phyloP scores from a whole-genome alignment of 768 basidiomycete species.

The Chiua virens region DNA sequence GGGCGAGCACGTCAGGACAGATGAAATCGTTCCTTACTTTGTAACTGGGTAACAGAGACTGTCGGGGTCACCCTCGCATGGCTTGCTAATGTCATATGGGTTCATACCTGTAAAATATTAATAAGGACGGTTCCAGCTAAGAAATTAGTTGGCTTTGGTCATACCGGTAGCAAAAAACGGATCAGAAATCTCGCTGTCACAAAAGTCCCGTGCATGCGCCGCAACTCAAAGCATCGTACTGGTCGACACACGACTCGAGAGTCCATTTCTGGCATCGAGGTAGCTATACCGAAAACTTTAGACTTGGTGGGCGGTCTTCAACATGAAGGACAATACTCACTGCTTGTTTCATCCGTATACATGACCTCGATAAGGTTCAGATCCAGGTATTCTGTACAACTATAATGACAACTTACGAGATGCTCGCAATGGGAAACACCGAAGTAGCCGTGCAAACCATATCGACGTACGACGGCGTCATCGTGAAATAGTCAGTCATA shows the following conservation, averaged over 20 bases:
- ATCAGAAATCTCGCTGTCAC: conserved; percentile 43
- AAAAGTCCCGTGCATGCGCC: conserved; percentile 67
- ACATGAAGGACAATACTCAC: conserved; percentile 22
- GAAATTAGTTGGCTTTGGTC: conserved; percentile 7
- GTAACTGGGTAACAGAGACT: conserved; percentile 63
- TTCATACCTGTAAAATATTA: conserved; percentile 40
- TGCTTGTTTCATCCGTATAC: conserved; percentile 44
- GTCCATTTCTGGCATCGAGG: conserved; percentile 67
- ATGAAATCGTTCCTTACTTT: conserved; percentile 25
- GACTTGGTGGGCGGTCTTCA: neutral
- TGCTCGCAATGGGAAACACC: conserved; percentile 45
- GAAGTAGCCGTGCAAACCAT: conserved; percentile 57
- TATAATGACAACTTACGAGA: conserved; percentile 11
- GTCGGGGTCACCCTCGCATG: conserved; percentile 51
- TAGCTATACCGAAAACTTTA: conserved; percentile 41
- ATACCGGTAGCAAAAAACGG: conserved; percentile 35
- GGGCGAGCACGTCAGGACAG: neutral
- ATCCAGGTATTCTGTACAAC: neutral
- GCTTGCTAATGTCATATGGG: conserved; percentile 69
- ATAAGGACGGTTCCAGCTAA: neutral
- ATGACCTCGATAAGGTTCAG: conserved; percentile 21
- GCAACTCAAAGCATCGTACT: conserved; percentile 68
- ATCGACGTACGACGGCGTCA: conserved; percentile 46
- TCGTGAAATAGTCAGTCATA: conserved; percentile 38
- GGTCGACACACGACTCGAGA: conserved; percentile 58